Conservation (phyloP, 768 basidiomycete species). For the Chiua virens region DNA sequence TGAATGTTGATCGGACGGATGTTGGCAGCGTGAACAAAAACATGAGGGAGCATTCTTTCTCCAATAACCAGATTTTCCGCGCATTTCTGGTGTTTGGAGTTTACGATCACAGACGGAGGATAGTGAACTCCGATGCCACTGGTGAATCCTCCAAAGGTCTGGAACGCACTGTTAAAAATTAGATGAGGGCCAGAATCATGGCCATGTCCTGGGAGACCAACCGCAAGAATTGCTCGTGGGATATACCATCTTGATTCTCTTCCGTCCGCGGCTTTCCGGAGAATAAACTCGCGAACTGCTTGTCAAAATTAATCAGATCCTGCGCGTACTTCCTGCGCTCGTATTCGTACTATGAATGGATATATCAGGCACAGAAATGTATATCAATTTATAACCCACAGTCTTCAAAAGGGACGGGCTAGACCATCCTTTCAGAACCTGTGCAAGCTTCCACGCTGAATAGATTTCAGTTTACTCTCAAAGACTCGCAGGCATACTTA, state of each 20-base stretch:
- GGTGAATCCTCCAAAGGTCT: slow-evolving; percentile 39
- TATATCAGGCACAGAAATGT: background rate
- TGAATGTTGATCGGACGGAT: slow-evolving; percentile 39
- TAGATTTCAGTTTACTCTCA: slow-evolving; percentile 49
- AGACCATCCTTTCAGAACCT: slow-evolving; percentile 47
- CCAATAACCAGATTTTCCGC: slow-evolving; percentile 37
- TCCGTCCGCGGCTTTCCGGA: slow-evolving; percentile 62
- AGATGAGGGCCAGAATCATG: background rate
- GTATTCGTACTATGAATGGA: slow-evolving; percentile 53
- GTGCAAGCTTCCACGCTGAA: slow-evolving; percentile 47
- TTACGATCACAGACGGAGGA: slow-evolving; percentile 35
- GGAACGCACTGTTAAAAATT: slow-evolving; percentile 32
- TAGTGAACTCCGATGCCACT: slow-evolving; percentile 45
- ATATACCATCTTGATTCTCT: slow-evolving; percentile 34
- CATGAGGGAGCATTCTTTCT: slow-evolving; percentile 38
- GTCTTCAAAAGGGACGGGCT: slow-evolving; percentile 39
- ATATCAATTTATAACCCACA: slow-evolving; percentile 23
- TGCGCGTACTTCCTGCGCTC: slow-evolving; percentile 70
- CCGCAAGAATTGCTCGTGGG: slow-evolving; percentile 38
- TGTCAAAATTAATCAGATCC: slow-evolving; percentile 73
- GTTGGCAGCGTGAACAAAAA: slow-evolving; percentile 38
- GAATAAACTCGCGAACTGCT: slow-evolving; percentile 62
- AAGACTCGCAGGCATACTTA: slow-evolving; percentile 14
- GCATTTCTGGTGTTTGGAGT: slow-evolving; percentile 28
- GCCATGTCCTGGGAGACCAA: slow-evolving; percentile 7